Evolutionary conservation across 768 basidiomycete genomes (phyloP), one percentile per base, ranked within the genome.

Genomic region (Exidia glandulosa): DNA sequence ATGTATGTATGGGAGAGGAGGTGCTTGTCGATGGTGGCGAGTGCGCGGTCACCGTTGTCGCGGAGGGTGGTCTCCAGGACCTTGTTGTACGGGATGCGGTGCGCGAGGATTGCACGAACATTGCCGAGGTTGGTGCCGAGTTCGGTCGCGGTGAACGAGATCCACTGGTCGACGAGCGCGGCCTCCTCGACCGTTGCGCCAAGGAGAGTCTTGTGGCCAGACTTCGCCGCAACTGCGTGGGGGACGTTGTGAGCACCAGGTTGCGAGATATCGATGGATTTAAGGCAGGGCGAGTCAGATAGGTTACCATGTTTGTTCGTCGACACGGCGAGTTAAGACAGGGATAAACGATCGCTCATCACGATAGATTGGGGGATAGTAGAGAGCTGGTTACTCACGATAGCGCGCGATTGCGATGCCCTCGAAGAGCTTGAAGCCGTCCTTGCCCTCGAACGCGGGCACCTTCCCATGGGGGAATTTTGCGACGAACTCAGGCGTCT

Each of bases 401-500:
- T 95, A 94, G 60, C 84, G 85, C 52, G 91, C 88, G 72, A 98
- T 92, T 55, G 92, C 83, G 59, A 74, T 69, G 59, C 81, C 78
- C 77, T 95, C 95, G 65, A 83, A 82, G 61, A 96, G 76, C 68
- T 77, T 80, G 79, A 91, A 82, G 59, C 92, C 92, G 71, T 92
- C 83, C 14, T 76, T 72, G 50, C 80, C 77, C 71, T 93, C 90
- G 58, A 87, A 80, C 36, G 87, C 86, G 30, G 96, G 95, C 65
- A 95, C 82, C 77, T 92, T 91, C 59, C 88, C 87, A 60, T 79
- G 79, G 56, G 87, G 83, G 73, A 90, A 94, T 73, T 93, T 92
- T 61, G 75, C 69, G 54, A 82, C 69, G 72, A 84, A 90, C 32
- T 84, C 86, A 0, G 86, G 79, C 67, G 81, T 82, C 69, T 81